Conservation (phyloP, 2,329 filamentous ascomycete genomes). For the Claviceps monticola region DNA sequence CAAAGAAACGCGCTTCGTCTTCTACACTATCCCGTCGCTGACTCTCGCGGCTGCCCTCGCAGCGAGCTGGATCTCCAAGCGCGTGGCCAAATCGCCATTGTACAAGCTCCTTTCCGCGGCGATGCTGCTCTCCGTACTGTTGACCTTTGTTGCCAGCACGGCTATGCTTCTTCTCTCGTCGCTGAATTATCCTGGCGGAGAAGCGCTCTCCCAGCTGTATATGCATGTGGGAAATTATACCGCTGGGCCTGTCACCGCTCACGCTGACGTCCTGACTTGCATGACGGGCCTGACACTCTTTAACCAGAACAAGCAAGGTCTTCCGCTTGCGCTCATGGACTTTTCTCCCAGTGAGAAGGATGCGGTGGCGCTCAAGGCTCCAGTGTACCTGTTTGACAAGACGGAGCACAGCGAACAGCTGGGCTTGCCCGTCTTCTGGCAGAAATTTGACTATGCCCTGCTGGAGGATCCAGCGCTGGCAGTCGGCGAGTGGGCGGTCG, state of each 20-base stretch:
- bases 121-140: slow-evolving; percentile 45
- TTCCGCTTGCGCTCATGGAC: slow-evolving; percentile 19
- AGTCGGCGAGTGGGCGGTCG: slow-evolving; percentile 39
- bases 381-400: slow-evolving; percentile 41
- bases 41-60: slow-evolving; percentile 65
- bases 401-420: slow-evolving; percentile 39
- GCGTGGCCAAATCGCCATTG: slow-evolving; percentile 45
- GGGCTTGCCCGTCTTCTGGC: slow-evolving; percentile 41
- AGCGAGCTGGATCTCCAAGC: slow-evolving; percentile 55
- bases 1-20: slow-evolving; percentile 91
- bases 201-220: slow-evolving; percentile 50
- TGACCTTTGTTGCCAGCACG: slow-evolving; percentile 45
- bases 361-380: slow-evolving; percentile 7
- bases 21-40: slow-evolving; percentile 71
- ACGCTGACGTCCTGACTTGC: slow-evolving; percentile 53
- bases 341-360: background rate
- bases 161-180: slow-evolving; percentile 65
- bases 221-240: slow-evolving; percentile 14
- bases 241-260: slow-evolving; percentile 27
- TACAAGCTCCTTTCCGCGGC: slow-evolving; percentile 40
- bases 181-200: slow-evolving; percentile 86
- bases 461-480: slow-evolving; percentile 36
- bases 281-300: slow-evolving; percentile 61
- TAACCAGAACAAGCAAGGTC: slow-evolving; percentile 31
- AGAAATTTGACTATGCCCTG: slow-evolving; percentile 48